Evolutionary conservation across 164 flowering plant genomes (phyloP), one percentile per base, ranked within the genome.

Genomic region (Berberis thunbergii): DNA sequence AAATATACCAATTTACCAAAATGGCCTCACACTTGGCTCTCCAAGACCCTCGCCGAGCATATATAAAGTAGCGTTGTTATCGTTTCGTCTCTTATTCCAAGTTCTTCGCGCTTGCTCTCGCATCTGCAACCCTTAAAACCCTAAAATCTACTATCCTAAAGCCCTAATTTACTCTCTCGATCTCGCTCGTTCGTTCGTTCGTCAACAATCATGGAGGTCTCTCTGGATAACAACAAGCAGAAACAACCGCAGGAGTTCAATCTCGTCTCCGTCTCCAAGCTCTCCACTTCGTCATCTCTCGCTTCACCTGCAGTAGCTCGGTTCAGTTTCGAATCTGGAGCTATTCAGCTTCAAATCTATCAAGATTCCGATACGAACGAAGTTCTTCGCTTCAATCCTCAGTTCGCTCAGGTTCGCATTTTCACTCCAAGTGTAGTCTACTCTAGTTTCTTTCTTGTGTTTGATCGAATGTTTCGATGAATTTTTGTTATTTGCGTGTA

Each of bases 231-330:
- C 45, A 78, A 80, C 62, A 70, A 42, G 65, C 65, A 80, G 63
- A 70, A 42, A 64, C 65, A 63, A 41, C 76, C 68, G 39, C 66
- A 61, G 0, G 86, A 82, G 77, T 84, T 88, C 74, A 41, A 69
- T 11, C 67, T 86, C 52, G 73, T 65, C 45, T 85, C 91, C 45
- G 43, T 87, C 4, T 72, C 86, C 46, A 77, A 78, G 61, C 78
- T 81, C n/a, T 64, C 82, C 39, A 56, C 79, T 59, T 63, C 81
- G 2, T 67, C 76, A 38, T 54, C 67, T 57, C n/a, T 45, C 44
- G 11, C 55, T 12, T 65, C 73, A 50, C 67, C 81, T 11, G 77
- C 43, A 6, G 69, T 80, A 1, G 91, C 89, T 55, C 77, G 83
- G 54, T 85, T 88, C 72, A 43, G 64, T 62, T 57, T 61, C 54